Evolutionary conservation across 768 basidiomycete genomes (phyloP).

Genomic region (Dendrothele bispora): DNA sequence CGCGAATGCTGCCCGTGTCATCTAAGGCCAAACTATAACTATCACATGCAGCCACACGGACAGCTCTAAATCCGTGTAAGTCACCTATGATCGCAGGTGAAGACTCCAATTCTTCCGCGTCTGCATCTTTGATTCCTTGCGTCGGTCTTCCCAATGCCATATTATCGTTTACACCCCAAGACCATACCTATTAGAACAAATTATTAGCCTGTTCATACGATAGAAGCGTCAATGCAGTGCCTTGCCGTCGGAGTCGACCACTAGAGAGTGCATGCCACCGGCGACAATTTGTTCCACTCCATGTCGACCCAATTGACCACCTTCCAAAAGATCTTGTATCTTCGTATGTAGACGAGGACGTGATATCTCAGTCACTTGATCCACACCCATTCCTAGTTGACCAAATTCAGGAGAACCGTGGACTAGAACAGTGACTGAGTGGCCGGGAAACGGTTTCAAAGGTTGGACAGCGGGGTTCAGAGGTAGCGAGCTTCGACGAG

Average conservation of each 20-base stretch:
- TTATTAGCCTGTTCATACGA: background rate
- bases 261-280: conserved; percentile 16
- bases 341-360: conserved; percentile 11
- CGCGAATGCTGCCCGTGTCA: conserved; percentile 11
- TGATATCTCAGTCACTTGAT: conserved; percentile 12
- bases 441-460: no score
- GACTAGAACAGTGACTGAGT: conserved; percentile 13
- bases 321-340: conserved; percentile 2
- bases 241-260: conserved; percentile 13
- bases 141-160: conserved; percentile 13
- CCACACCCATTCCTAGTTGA: conserved; percentile 14
- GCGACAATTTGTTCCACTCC: conserved; percentile 12
- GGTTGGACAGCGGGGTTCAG: no score
- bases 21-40: conserved; percentile 12
- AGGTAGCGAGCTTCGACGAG: no score
- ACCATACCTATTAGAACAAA: conserved; percentile 11
- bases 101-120: conserved; percentile 6
- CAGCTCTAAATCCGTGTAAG: conserved; percentile 8
- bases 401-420: conserved; percentile 14
- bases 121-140: background rate
- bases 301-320: background rate
- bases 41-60: conserved; percentile 11
- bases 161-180: conserved; percentile 14
- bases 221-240: background rate
- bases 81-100: conserved; percentile 7